A percentile compares a stretch with the other conserved stretches of the same genome.
These are phyloP conservation scores for Trichoderma sp. DNA, from an alignment of 2,329 filamentous ascomycete species.

Conservation along the genomic window DNA sequence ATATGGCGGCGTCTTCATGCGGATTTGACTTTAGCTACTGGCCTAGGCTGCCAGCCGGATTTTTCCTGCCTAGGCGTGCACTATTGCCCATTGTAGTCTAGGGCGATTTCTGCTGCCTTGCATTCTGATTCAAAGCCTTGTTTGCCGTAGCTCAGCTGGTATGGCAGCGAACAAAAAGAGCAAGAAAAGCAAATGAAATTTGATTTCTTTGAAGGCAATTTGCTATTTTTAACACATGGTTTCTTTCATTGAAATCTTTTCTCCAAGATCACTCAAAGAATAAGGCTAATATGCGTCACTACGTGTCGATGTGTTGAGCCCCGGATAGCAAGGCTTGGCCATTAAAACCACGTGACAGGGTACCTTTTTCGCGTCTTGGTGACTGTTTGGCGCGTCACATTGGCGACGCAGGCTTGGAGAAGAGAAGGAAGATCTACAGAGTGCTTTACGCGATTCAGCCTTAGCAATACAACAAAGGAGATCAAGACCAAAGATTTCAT, in stretches of 20 bases:
- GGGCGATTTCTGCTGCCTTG: conserved; percentile 2
- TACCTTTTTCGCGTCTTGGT: conserved; percentile 38
- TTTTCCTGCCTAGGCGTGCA: conserved; percentile 19
- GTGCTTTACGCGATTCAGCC: background rate
- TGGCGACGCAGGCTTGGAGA: background rate
- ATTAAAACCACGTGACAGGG: conserved; percentile 37
- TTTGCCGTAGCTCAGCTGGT: background rate
- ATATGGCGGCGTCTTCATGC: conserved; percentile 18
- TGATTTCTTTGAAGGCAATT: background rate
- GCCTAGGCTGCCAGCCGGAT: conserved; percentile 24
- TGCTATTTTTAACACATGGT: background rate
- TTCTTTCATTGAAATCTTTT: background rate
- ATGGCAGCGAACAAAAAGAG: background rate
- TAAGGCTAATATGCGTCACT: background rate
- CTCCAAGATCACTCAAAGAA: background rate
- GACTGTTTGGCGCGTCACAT: conserved; percentile 28
- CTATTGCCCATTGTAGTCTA: conserved; percentile 21
- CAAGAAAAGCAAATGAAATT: background rate
- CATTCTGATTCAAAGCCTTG: background rate
- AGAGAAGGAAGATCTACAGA: background rate
- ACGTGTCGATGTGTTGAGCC: background rate
- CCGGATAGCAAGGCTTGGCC: background rate
- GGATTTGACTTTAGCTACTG: conserved; percentile 21
- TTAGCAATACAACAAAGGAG: background rate
- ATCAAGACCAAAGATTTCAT: background rate